A percentile compares a stretch with the other conserved stretches of the same genome.
Evolutionary conservation across 768 basidiomycete genomes (phyloP).

Genomic region (Neoboletus subvelutipes): DNA sequence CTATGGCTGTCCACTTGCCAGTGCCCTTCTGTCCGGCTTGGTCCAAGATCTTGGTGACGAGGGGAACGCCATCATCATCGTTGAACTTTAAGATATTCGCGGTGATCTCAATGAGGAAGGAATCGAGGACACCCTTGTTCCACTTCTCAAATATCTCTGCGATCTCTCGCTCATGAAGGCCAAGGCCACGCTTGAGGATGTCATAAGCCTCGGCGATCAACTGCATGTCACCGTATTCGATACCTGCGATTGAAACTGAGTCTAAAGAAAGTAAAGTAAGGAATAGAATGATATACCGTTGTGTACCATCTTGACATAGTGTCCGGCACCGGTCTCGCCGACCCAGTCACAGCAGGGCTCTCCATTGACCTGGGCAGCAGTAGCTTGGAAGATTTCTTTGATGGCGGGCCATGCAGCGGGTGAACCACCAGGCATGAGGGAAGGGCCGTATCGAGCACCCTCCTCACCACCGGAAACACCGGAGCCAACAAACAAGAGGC

Average conservation of each 20-base stretch:
- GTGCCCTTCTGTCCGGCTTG: conserved; percentile 98
- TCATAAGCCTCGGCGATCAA: conserved; percentile 98
- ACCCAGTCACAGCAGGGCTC: conserved; percentile 99
- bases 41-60: conserved; percentile 94
- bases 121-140: conserved; percentile 99
- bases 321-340: conserved; percentile 90
- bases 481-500: conserved; percentile 94
- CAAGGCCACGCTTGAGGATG: conserved; percentile 96
- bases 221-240: conserved; percentile 99
- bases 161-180: conserved; percentile 83
- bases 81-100: conserved; percentile 96
- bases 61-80: conserved; percentile 89
- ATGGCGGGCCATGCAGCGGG: conserved; percentile 93
- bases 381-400: conserved; percentile 98
- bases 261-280: not conserved
- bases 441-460: conserved; percentile 95
- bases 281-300: conserved; percentile 55
- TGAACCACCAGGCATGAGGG: conserved; percentile 98
- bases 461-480: conserved; percentile 99
- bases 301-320: conserved; percentile 99
- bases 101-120: conserved; percentile 98
- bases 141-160: conserved; percentile 90
- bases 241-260: conserved; percentile 54
- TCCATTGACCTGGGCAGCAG: conserved; percentile 90
- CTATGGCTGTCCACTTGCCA: conserved; percentile 99